These are phyloP conservation scores for Coniophora puteana DNA, from an alignment of 1,284 basidiomycete species.

Conservation along the genomic window DNA sequence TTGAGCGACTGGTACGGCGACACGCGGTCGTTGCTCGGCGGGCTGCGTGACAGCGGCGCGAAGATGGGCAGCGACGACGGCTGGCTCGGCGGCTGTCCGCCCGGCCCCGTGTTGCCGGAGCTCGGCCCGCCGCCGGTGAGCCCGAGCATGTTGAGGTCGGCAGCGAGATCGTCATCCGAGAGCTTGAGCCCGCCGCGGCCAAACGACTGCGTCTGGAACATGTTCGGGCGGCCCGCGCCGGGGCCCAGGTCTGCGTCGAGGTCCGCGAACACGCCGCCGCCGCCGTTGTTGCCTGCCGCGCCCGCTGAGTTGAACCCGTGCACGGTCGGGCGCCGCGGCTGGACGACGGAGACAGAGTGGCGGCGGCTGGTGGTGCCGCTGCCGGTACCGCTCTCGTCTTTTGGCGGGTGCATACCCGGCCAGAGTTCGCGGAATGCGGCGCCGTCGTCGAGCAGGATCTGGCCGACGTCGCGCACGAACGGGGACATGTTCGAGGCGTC, in stretches of 20 bases:
- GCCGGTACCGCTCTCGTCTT: constrained; percentile 56
- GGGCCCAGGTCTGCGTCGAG: constrained; percentile 45
- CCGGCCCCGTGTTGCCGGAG: constrained; percentile 36
- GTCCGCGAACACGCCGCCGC: no score
- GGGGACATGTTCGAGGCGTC: constrained; percentile 79
- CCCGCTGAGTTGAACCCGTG: constrained; percentile 65
- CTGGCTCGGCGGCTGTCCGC: constrained; percentile 51
- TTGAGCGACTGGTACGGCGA: constrained; percentile 58
- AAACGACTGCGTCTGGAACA: constrained; percentile 21
- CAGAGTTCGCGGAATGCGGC: constrained; percentile 67
- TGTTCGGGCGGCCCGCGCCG: constrained; percentile 25
- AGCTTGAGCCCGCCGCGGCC: constrained; percentile 57
- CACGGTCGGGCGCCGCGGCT: constrained; percentile 62
- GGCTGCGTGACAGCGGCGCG: constrained; percentile 62
- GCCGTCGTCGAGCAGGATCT: constrained; percentile 69
- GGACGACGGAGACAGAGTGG: constrained; percentile 85
- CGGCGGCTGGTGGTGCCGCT: constrained; percentile 82
- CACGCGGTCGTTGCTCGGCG: constrained; percentile 48
- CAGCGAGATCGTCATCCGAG: constrained; percentile 79
- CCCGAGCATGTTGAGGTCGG: constrained; percentile 61
- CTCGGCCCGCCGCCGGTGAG: constrained; percentile 48
- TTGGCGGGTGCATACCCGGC: constrained; percentile 58
- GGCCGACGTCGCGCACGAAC: constrained; percentile 73
- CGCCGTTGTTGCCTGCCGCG: no score
- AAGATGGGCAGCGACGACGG: constrained; percentile 69